Evolutionary conservation across 1,284 basidiomycete genomes (phyloP), one percentile per base, ranked within the genome.

Genomic region (Heterobasidion annosum): DNA sequence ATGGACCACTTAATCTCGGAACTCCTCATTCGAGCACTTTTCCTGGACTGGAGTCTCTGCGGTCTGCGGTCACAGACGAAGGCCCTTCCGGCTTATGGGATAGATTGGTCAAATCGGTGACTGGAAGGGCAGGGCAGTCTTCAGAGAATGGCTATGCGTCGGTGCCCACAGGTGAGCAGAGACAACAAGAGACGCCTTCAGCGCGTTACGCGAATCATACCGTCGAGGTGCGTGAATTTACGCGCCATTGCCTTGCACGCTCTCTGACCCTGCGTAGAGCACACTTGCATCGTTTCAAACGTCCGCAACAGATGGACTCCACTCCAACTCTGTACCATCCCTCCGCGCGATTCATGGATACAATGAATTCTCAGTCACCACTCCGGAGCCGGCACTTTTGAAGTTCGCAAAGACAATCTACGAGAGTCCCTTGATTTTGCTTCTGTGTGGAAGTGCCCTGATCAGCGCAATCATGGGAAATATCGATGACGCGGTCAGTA

Each of bases 351-450:
- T 74, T 4, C 82, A 91, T 60, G 93, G 93, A 1, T 92, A 92
- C 66, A 98, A 98, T 71, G 95, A 98, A 69, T 98, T 98, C 65
- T 82, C 90, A 1, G 91, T 97, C n/a, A 79, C 82, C 0, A 74
- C 87, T 0, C 84, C 89, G 0, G 93, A 97, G 64, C 86, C 90
- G 1, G 68, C 88, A 3, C 74, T 85, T 55, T 70, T 92, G 66
- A 98, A 97, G 72, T 98, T 98, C 65, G 81, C 87, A 7, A 90
- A 91, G 66, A 95, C 91, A 48, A 92, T 98, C 51, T 95, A 93
- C 66, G 95, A 98, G 69, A 91, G 85, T 65, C 95, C 95, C 0
- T 73, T 98, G 6, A 98, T 97, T 63, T 73, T 98, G 13, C 76
- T 98, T 1, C 73, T 98, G 18, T 85, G 96, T 56, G 93, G 83